Evolutionary conservation across 495 filamentous ascomycete species (phyloP), one percentile per base, ranked within the genome.

Genomic region (Sordaria brevicollis): DNA sequence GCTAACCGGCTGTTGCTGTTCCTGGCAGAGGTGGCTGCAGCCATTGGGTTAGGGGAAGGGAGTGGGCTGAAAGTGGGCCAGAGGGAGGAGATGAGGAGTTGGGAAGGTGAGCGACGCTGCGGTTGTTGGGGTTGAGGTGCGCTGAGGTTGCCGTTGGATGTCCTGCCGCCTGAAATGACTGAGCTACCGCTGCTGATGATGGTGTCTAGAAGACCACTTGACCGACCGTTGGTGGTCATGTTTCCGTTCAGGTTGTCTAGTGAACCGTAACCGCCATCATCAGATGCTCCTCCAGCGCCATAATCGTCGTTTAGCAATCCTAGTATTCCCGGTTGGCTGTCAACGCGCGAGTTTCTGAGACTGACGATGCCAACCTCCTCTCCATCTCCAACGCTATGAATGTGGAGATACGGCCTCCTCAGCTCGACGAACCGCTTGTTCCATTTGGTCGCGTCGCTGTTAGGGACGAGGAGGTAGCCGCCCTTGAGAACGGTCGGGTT

Each of bases 281-380:
- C 67, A 35, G 6, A 33, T 3, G 49, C 66, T 17, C 70, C 31
- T 19, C 69, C 65, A 7, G 17, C 5, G 13, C 41, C 65, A 5
- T 69, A 70, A 68, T 77, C 72, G 5, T 75, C 71, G 79, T 88
- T 79, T 29, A 97, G 83, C 19, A 99, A 79, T 49, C 90, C 88
- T 37, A 94, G 87, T 67, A 98, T 91, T 71, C 94, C 90, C 4
- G 95, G 95, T 73, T 91, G 88, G 71, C 92, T 89, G 74, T 99
- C 96, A 43, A 98, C 90, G 35, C 94, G 85, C 8, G 91, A 86
- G 77, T 95, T 93, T 57, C 89, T 85, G 41, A 99, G 85, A 74
- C 93, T 93, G 72, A 98, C 93, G 21, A 93, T 89, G 57, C 89
- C 91, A 66, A 97, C 86, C 78, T 98, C 95, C 74, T 98, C 94